Conservation (phyloP, 2,329 filamentous ascomycete genomes). For the Colletotrichum sidae region DNA sequence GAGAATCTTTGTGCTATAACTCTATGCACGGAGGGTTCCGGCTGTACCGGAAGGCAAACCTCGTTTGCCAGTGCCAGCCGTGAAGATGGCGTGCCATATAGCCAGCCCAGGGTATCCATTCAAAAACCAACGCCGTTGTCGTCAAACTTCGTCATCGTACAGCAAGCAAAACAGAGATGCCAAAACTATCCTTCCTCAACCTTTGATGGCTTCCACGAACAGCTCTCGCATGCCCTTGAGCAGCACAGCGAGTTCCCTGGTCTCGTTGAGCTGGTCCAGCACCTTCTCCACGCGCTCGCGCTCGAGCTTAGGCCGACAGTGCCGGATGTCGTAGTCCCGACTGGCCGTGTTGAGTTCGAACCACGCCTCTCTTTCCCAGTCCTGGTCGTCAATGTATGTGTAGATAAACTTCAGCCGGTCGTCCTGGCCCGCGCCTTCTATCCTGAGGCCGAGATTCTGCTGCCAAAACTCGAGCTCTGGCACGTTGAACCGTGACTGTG, state of each 20-base stretch:
- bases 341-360: slow-evolving; percentile 89
- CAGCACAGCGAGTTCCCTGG: slow-evolving; percentile 76
- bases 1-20: no score
- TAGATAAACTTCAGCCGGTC: slow-evolving; percentile 93
- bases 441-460: slow-evolving; percentile 85
- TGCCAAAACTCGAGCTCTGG: slow-evolving; percentile 98
- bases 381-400: slow-evolving; percentile 84
- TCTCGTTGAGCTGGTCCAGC: slow-evolving; percentile 84
- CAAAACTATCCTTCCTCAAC: slow-evolving; percentile 45
- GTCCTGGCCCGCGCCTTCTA: slow-evolving; percentile 87
- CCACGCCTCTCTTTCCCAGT: slow-evolving; percentile 91
- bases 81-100: not conserved
- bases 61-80: not conserved
- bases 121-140: slow-evolving; percentile 28
- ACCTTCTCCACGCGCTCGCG: slow-evolving; percentile 81
- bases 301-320: slow-evolving; percentile 85
- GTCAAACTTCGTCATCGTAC: slow-evolving; percentile 23
- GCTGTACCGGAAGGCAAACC: no score
- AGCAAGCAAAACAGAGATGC: not conserved
- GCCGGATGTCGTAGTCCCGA: slow-evolving; percentile 86
- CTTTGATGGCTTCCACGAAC: slow-evolving; percentile 76
- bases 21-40: no score
- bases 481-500: slow-evolving; percentile 87
- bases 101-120: slow-evolving; percentile 28
- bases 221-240: slow-evolving; percentile 86